Evolutionary conservation across 805 yeast genomes (phyloP).

Genomic region (Saccharomycopsis javanensis): DNA sequence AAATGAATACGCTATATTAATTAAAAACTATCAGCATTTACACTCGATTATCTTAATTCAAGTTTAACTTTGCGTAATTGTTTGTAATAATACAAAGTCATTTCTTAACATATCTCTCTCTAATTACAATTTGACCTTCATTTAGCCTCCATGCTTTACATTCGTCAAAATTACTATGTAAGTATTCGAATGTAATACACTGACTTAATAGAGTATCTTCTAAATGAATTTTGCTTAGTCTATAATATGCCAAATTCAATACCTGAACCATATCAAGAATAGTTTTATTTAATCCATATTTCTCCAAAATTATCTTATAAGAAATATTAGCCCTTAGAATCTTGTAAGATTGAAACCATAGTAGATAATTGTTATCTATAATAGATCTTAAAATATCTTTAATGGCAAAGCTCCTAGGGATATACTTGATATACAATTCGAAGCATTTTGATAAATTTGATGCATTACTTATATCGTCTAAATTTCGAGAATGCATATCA

Average conservation of each 20-base stretch:
- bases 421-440: slow-evolving; percentile 1
- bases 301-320: slow-evolving; percentile 2
- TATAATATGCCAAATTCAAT: slow-evolving; percentile 5
- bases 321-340: slow-evolving; percentile 6
- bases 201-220: slow-evolving; percentile 9
- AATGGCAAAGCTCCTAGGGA: slow-evolving; percentile 4
- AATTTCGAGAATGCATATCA: slow-evolving; percentile 4
- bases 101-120: not conserved
- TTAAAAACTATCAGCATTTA: no score
- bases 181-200: not conserved
- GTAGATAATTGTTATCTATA: slow-evolving; percentile 5
- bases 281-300: slow-evolving; percentile 3
- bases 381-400: slow-evolving; percentile 4
- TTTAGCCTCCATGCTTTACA: slow-evolving; percentile 3
- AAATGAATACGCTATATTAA: no score
- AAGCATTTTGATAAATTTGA: slow-evolving; percentile 5
- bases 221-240: slow-evolving; percentile 4
- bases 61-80: no score
- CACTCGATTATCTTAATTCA: no score
- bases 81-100: not conserved
- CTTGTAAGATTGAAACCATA: slow-evolving; percentile 12
- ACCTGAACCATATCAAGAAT: not conserved
- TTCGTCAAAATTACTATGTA: not conserved
- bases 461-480: not conserved
- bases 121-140: not conserved